phyloP scores from a whole-genome alignment of 2,329 filamentous ascomycete species.

The Hypoxylon sp. region DNA sequence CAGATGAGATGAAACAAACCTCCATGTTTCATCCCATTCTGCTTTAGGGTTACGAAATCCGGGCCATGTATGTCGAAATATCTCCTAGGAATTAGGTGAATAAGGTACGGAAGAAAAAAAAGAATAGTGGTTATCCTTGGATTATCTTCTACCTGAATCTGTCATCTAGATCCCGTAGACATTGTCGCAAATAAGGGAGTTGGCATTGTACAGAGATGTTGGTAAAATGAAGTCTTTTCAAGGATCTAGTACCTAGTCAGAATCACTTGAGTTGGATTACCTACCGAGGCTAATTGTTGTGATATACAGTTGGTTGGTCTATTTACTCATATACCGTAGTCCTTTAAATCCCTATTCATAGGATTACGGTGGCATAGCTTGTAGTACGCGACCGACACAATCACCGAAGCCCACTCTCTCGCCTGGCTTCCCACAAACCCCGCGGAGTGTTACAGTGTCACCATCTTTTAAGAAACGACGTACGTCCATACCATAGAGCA shows the following conservation, averaged over 20 bases:
- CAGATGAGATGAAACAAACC: not conserved
- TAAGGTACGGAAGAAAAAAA: too few relatives aligned
- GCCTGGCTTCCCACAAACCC: slow-evolving; percentile 55
- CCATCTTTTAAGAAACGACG: slow-evolving; percentile 64
- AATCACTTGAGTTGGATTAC: not conserved
- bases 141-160: too few relatives aligned
- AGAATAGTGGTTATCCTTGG: too few relatives aligned
- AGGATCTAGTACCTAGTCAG: too few relatives aligned
- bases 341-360: not conserved
- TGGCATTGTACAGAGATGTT: not conserved
- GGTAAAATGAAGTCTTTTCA: not conserved
- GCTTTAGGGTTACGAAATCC: not conserved
- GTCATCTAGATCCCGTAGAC: too few relatives aligned
- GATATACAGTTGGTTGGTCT: not conserved
- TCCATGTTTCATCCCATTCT: not conserved
- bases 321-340: not conserved
- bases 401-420: slow-evolving; percentile 62
- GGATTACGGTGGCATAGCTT: slow-evolving; percentile 36
- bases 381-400: slow-evolving; percentile 57
- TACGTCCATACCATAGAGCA: slow-evolving; percentile 59
- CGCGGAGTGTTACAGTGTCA: slow-evolving; percentile 61
- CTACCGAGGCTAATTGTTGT: not conserved
- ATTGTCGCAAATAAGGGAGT: too few relatives aligned
- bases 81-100: too few relatives aligned
- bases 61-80: too few relatives aligned